These are phyloP conservation scores for Phytopythium oedochilum DNA, from an alignment of 352 stramenopile genomes.

Conservation along the genomic window DNA sequence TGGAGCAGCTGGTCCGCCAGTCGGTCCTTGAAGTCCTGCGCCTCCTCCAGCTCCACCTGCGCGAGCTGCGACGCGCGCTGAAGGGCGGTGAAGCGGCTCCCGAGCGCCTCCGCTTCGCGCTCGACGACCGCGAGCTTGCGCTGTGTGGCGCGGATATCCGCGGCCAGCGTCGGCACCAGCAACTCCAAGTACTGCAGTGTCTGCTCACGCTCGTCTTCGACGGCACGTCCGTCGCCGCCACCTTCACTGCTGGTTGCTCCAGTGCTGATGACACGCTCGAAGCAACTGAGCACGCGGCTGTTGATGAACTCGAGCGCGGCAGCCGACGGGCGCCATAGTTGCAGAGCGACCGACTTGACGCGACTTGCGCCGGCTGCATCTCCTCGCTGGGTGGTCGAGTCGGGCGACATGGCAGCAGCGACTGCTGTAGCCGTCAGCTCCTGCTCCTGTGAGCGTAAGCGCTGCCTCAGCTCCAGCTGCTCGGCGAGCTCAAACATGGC, in stretches of 20 bases:
- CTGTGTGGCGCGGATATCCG: constrained; percentile 42
- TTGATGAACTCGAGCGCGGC: constrained; percentile 56
- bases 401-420: constrained; percentile 15
- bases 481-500: constrained; percentile 62
- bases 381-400: constrained; percentile 3
- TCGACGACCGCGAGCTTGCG: constrained; percentile 43
- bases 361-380: background rate
- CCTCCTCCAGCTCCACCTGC: constrained; percentile 64
- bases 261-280: constrained; percentile 36
- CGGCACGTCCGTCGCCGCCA: constrained; percentile 11
- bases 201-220: constrained; percentile 40
- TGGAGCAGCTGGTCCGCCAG: constrained; percentile 75
- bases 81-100: constrained; percentile 27
- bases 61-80: constrained; percentile 50
- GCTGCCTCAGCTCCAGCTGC: constrained; percentile 30
- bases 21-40: constrained; percentile 67
- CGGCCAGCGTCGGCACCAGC: constrained; percentile 48
- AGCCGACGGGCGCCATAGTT: constrained; percentile 26
- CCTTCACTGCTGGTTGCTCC: background rate
- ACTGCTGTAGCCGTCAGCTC: constrained; percentile 38
- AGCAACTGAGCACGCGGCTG: constrained; percentile 47
- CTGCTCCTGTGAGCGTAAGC: constrained; percentile 41
- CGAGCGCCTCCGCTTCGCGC: constrained; percentile 26
- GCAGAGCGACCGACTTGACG: constrained; percentile 4
- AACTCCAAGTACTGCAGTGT: constrained; percentile 64